phyloP scores from a whole-genome alignment of 2,329 filamentous ascomycete genomes.

The Aspergillus sp. region DNA sequence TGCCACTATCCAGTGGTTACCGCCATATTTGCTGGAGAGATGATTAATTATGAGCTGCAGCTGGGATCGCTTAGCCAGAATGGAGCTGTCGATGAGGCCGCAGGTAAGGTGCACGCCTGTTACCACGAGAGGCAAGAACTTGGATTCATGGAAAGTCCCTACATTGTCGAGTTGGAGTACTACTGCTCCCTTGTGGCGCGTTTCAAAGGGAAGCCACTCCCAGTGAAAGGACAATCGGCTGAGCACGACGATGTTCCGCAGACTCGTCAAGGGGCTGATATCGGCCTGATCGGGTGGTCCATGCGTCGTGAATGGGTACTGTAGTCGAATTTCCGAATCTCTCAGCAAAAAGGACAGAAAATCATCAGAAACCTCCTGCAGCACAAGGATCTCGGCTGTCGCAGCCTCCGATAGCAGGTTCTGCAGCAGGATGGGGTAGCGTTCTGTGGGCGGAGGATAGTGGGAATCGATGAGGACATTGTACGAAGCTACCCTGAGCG shows the following conservation, averaged over 20 bases:
- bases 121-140: background rate
- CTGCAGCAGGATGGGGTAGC: conserved; percentile 2
- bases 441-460: conserved; percentile 3
- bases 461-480: conserved; percentile 6
- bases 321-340: background rate
- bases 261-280: conserved; percentile 3
- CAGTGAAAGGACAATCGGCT: conserved; percentile 3
- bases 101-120: conserved; percentile 6
- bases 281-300: conserved; percentile 5
- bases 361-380: conserved; percentile 5
- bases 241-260: conserved; percentile 9
- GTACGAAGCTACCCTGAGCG: conserved; percentile 3
- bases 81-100: conserved; percentile 6
- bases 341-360: conserved; percentile 7
- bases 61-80: conserved; percentile 5
- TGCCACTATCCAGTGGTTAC: conserved; percentile 4
- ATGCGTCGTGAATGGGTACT: conserved; percentile 5
- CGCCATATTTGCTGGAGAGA: background rate
- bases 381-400: conserved; percentile 4
- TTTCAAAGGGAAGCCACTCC: conserved; percentile 9
- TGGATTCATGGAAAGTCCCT: background rate
- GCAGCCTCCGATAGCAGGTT: conserved; percentile 2
- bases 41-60: conserved; percentile 1
- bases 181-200: conserved; percentile 5
- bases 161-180: background rate